Evolutionary conservation across 192 early-diverging fungal genomes (phyloP).

Genomic region (Backusella morwellensis): DNA sequence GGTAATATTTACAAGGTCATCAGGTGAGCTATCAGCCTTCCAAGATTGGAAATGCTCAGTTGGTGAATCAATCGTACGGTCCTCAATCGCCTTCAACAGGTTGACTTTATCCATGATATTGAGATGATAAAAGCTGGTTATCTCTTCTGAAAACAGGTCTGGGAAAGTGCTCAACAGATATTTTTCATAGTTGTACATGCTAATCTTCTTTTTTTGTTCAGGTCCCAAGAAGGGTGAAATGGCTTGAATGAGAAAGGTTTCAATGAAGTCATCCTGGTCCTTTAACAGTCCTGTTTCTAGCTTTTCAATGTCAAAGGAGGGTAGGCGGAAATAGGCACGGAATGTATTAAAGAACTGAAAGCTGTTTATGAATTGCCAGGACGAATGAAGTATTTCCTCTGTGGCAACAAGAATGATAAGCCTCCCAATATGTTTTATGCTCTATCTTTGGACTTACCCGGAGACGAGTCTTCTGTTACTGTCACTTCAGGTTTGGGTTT

Average conservation of each 20-base stretch:
- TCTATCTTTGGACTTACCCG: background rate
- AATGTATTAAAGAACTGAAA: slow-evolving; percentile 2
- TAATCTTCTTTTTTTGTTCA: background rate
- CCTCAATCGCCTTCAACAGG: slow-evolving; percentile 1
- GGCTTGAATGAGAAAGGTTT: background rate
- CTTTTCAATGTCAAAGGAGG: background rate
- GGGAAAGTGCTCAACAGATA: background rate
- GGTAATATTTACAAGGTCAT: background rate
- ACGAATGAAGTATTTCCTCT: slow-evolving; percentile 8
- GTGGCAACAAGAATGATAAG: background rate
- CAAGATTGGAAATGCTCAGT: background rate
- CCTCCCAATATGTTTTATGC: background rate
- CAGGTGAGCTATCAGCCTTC: background rate
- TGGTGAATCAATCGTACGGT: background rate
- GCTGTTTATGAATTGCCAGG: slow-evolving; percentile 8
- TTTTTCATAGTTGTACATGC: background rate
- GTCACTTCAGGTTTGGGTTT: background rate
- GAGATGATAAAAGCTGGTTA: background rate
- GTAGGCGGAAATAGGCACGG: background rate
- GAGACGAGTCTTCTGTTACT: slow-evolving; percentile 5
- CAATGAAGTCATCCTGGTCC: background rate
- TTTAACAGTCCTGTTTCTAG: background rate
- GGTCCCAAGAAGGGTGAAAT: slow-evolving; percentile 1
- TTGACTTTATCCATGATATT: background rate
- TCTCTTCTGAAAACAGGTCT: background rate